Evolutionary conservation across 768 basidiomycete species (phyloP), one percentile per base, ranked within the genome.

Genomic region (Suillus variegatus): DNA sequence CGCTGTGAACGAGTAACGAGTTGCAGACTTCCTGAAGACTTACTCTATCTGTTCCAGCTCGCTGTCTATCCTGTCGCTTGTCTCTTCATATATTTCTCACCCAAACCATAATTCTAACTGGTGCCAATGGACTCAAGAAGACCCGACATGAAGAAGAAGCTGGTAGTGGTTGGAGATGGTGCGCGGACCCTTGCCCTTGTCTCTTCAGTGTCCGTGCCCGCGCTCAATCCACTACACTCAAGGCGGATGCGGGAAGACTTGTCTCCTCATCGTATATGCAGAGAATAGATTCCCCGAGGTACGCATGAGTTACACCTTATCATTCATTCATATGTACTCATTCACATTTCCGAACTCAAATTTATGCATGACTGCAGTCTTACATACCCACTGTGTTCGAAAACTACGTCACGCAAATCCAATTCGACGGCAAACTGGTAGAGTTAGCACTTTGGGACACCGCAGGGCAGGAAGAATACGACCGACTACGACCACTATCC

Each of bases 371-470:
- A 28, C 70, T 66, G 49, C 73, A 97, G 94, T 88, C 93, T 40
- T 95, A 96, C 77, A 89, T 95, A 71, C 95, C 94, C 38, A 95
- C 94, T 25, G 94, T 96, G 12, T 96, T 96, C 75, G 94, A 96
- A 78, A 95, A 94, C 84, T 95, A 95, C 72, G 92, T 94, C 63
- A 94, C 92, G 14, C 88, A 92, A 68, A 91, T 95, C 44, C 82
- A 87, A 58, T 94, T 91, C 71, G 94, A 96, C 32, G 89, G 91
- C 64, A 95, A 95, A 78, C 82, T 92, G 22, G 88, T 99, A 67
- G 94, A 97, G 73, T 86, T 99, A 51, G 97, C 97, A n/a, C 83
- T 99, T 20, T 99, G 97, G 95, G 95, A 98, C 78, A 98, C 95
- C 1, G 95, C 95, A 1, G 95, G 95, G 35, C 95, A 97, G 76